phyloP scores from a whole-genome alignment of 371 early-diverging fungal species.

The Gilbertella persicaria region DNA sequence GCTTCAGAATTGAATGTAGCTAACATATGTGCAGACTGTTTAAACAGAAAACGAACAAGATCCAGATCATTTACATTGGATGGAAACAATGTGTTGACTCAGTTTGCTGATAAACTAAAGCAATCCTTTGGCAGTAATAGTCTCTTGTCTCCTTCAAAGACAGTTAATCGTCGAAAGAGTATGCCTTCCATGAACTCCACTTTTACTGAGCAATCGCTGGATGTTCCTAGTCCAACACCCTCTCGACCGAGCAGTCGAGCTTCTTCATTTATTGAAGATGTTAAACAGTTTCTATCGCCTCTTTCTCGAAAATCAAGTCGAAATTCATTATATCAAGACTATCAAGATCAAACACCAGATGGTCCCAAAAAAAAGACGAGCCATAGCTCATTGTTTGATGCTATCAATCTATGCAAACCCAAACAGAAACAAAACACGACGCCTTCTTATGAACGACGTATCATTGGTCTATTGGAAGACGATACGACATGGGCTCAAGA shows the following conservation, averaged over 20 bases:
- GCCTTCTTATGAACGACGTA: slow-evolving; percentile 18
- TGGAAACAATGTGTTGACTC: slow-evolving; percentile 6
- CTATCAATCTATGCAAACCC: slow-evolving; percentile 21
- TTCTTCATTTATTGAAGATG: slow-evolving; percentile 29
- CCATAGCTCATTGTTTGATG: slow-evolving; percentile 23
- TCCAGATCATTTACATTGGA: slow-evolving; percentile 25
- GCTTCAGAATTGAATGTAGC: neutral
- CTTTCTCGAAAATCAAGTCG: slow-evolving; percentile 26
- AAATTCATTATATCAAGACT: slow-evolving; percentile 17
- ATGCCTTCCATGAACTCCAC: slow-evolving; percentile 20
- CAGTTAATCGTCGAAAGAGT: slow-evolving; percentile 20
- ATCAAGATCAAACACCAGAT: neutral
- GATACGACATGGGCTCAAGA: slow-evolving; percentile 3
- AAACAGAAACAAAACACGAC: slow-evolving; percentile 4
- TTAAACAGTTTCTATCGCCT: slow-evolving; percentile 25
- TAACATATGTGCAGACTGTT: slow-evolving; percentile 12
- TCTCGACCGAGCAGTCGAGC: slow-evolving; percentile 25
- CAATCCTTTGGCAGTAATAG: slow-evolving; percentile 10
- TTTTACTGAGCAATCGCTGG: slow-evolving; percentile 1
- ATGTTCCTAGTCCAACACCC: slow-evolving; percentile 12
- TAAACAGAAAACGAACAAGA: slow-evolving; percentile 11
- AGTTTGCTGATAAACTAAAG: slow-evolving; percentile 23
- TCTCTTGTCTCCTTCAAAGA: slow-evolving; percentile 3
- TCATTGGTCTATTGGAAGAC: slow-evolving; percentile 5
- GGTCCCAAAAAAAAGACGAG: slow-evolving; percentile 16